These are phyloP conservation scores for Wickerhamiella hasegawae DNA, from an alignment of 805 yeast genomes.

Conservation along the genomic window DNA sequence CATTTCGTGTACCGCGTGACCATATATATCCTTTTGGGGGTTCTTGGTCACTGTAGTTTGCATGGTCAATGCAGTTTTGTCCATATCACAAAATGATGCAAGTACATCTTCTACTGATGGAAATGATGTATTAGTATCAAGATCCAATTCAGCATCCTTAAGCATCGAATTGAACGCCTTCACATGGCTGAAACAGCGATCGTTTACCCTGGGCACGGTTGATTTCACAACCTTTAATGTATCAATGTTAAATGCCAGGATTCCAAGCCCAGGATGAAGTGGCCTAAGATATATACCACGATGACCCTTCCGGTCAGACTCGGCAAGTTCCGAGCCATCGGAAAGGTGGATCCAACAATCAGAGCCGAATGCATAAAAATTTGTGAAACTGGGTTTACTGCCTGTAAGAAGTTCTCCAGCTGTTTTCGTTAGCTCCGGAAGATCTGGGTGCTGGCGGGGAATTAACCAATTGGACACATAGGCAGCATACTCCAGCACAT, in stretches of 20 bases:
- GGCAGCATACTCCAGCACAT: background rate
- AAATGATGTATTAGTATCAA: background rate
- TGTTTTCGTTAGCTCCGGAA: background rate
- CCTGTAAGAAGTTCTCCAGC: background rate
- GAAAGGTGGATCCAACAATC: background rate
- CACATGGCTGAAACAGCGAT: background rate
- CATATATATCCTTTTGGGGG: too few species aligned
- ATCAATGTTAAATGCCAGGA: background rate
- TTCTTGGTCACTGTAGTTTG: too few species aligned
- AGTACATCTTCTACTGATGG: background rate
- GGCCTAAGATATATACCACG: background rate
- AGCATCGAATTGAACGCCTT: background rate
- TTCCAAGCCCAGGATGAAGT: background rate
- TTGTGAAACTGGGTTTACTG: background rate
- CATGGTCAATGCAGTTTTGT: background rate
- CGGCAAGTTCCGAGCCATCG: background rate
- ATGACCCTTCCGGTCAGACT: background rate
- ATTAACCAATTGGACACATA: background rate
- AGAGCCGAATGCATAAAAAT: background rate
- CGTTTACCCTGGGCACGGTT: background rate
- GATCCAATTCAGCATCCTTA: background rate
- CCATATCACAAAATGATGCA: background rate
- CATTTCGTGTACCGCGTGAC: too few species aligned
- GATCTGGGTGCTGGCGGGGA: background rate
- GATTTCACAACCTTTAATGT: background rate